These are phyloP conservation scores for Cyberlindnera bimundalis DNA, from an alignment of 805 yeast species.

Conservation along the genomic window DNA sequence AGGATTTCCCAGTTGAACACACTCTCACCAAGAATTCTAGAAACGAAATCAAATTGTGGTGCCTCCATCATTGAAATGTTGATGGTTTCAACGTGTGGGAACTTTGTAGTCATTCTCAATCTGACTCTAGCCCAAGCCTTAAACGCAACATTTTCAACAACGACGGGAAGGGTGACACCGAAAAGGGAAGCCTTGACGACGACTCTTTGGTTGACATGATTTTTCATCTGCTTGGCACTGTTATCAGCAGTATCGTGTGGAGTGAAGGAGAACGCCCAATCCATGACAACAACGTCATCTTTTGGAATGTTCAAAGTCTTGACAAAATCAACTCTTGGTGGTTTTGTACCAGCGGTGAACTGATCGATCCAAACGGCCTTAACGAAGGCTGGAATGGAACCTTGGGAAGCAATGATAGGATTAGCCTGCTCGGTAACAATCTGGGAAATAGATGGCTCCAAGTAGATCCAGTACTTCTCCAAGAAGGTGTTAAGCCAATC, in stretches of 20 bases:
- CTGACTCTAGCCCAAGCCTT: slow-evolving; percentile 73
- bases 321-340: slow-evolving; percentile 88
- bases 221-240: slow-evolving; percentile 79
- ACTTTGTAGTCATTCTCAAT: slow-evolving; percentile 82
- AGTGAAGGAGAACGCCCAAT: slow-evolving; percentile 88
- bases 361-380: slow-evolving; percentile 82
- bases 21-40: slow-evolving; percentile 71
- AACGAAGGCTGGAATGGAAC: slow-evolving; percentile 77
- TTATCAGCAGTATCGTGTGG: slow-evolving; percentile 89
- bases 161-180: slow-evolving; percentile 77
- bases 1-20: slow-evolving; percentile 85
- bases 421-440: slow-evolving; percentile 84
- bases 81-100: slow-evolving; percentile 92
- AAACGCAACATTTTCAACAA: slow-evolving; percentile 77
- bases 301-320: slow-evolving; percentile 88
- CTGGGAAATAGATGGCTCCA: slow-evolving; percentile 87
- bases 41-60: slow-evolving; percentile 83
- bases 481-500: slow-evolving; percentile 92
- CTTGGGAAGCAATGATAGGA: slow-evolving; percentile 72
- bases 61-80: slow-evolving; percentile 82
- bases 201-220: slow-evolving; percentile 76
- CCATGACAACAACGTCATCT: slow-evolving; percentile 94
- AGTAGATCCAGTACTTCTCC: slow-evolving; percentile 86
- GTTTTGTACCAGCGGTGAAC: slow-evolving; percentile 91
- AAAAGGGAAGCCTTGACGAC: slow-evolving; percentile 78